Conservation (phyloP, 805 yeast genomes). For the Osmozyma mogii region DNA sequence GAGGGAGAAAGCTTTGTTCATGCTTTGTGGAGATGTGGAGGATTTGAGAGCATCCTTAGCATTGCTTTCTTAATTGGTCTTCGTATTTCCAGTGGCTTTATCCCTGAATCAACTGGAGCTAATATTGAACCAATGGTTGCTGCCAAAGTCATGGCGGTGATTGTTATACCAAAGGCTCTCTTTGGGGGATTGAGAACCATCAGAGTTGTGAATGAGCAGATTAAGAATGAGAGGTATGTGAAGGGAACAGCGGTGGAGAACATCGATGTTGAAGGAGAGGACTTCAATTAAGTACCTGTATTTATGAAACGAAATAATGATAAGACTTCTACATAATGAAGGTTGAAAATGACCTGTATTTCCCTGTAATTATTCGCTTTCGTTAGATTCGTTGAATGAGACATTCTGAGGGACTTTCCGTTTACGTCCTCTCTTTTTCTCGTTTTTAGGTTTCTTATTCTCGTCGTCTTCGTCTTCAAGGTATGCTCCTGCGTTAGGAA, state of each 20-base stretch:
- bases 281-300: too few relatives aligned
- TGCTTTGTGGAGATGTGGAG: too few relatives aligned
- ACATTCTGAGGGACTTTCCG: slow-evolving; percentile 6
- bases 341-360: too few relatives aligned
- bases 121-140: too few relatives aligned
- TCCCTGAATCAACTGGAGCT: too few relatives aligned
- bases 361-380: slow-evolving; percentile 5
- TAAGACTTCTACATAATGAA: too few relatives aligned
- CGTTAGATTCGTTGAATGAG: slow-evolving; percentile 10
- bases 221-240: slow-evolving; percentile 52
- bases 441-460: slow-evolving; percentile 1
- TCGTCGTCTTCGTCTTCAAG: not conserved
- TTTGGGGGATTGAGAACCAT: too few relatives aligned
- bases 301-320: too few relatives aligned
- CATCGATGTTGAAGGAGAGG: slow-evolving; percentile 11
- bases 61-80: slow-evolving; percentile 4
- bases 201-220: slow-evolving; percentile 40
- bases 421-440: slow-evolving; percentile 4
- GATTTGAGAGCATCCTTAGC: slow-evolving; percentile 1
- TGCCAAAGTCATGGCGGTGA: too few relatives aligned
- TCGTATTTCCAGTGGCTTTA: too few relatives aligned
- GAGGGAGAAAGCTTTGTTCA: too few relatives aligned
- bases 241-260: slow-evolving; percentile 49
- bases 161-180: too few relatives aligned
- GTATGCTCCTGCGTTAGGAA: slow-evolving; percentile 3